A percentile compares a stretch with the other conserved stretches of the same genome.
Conservation (phyloP, 495 filamentous ascomycete species). For the Podospora pseudoanserina region DNA sequence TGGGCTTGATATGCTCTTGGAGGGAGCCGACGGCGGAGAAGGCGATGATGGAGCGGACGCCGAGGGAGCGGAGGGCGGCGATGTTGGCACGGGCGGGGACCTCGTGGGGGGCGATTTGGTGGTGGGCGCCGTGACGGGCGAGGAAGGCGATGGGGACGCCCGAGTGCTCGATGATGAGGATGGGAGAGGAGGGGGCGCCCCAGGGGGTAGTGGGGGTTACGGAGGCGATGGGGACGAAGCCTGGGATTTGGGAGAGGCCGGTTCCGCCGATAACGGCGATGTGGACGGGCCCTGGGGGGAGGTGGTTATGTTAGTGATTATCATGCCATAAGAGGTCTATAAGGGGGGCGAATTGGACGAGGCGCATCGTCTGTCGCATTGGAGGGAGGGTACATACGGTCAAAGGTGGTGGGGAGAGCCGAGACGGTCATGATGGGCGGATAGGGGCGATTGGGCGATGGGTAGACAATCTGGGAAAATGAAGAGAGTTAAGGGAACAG, state of each 20-base stretch:
- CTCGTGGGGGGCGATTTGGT: slow-evolving; percentile 89
- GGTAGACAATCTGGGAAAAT: not conserved
- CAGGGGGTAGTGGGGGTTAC: slow-evolving; percentile 78
- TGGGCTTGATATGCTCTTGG: slow-evolving; percentile 83
- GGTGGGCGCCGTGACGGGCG: slow-evolving; percentile 82
- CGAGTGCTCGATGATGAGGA: slow-evolving; percentile 80
- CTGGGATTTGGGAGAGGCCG: slow-evolving; percentile 67
- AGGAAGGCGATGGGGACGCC: slow-evolving; percentile 86
- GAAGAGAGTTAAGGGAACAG: not conserved
- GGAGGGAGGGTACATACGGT: slow-evolving; percentile 14
- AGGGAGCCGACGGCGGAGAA: slow-evolving; percentile 95
- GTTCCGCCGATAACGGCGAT: slow-evolving; percentile 98
- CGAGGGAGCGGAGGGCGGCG: slow-evolving; percentile 82
- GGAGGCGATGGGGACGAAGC: slow-evolving; percentile 75
- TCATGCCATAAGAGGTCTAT: not conserved
- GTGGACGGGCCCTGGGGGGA: slow-evolving; percentile 62
- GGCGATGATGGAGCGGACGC: slow-evolving; percentile 84
- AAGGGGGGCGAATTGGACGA: not conserved
- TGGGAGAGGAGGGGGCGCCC: slow-evolving; percentile 86
- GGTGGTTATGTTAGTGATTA: not conserved
- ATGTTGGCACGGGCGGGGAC: slow-evolving; percentile 91
- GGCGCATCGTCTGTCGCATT: not conserved
- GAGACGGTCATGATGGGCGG: slow-evolving; percentile 15
- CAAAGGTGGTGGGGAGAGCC: slow-evolving; percentile 19
- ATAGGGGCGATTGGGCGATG: not conserved